Evolutionary conservation across 345 rosid genomes (phyloP).

Genomic region (Citrus glauca): DNA sequence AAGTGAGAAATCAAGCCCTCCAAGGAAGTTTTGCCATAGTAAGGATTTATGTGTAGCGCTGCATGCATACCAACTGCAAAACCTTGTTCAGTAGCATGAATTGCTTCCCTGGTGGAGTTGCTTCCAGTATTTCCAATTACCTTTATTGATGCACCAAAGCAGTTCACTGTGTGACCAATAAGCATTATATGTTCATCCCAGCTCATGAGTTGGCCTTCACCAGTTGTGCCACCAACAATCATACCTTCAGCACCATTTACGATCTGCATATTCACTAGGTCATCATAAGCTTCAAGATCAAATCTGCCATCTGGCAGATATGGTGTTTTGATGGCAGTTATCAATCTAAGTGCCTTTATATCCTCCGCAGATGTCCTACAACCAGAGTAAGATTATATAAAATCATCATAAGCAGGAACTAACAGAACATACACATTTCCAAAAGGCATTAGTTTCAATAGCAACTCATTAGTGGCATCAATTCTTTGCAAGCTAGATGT

Average conservation of each 20-base stretch:
- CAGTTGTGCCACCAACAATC: conserved; percentile 89
- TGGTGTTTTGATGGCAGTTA: conserved; percentile 92
- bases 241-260: conserved; percentile 67
- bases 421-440: background rate
- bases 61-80: conserved; percentile 95
- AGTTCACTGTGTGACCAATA: conserved; percentile 80
- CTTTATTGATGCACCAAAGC: conserved; percentile 69
- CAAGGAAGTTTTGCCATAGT: conserved; percentile 83
- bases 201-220: conserved; percentile 93
- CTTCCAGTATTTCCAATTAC: conserved; percentile 89
- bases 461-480: background rate
- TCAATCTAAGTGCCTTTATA: conserved; percentile 62
- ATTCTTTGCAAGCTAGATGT: background rate
- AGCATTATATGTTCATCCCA: conserved; percentile 98
- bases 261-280: conserved; percentile 66
- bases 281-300: conserved; percentile 87
- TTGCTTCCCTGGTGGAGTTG: conserved; percentile 87
- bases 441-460: background rate
- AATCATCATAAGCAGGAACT: background rate
- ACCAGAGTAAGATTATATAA: conserved; percentile 5
- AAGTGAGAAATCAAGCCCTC: conserved; percentile 75
- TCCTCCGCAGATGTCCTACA: conserved; percentile 74
- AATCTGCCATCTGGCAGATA: conserved; percentile 92
- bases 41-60: conserved; percentile 92
- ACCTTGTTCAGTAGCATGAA: conserved; percentile 87